Evolutionary conservation across 441 rosid species (phyloP), one percentile per base, ranked within the genome.

Genomic region (Brassica hybrid): DNA sequence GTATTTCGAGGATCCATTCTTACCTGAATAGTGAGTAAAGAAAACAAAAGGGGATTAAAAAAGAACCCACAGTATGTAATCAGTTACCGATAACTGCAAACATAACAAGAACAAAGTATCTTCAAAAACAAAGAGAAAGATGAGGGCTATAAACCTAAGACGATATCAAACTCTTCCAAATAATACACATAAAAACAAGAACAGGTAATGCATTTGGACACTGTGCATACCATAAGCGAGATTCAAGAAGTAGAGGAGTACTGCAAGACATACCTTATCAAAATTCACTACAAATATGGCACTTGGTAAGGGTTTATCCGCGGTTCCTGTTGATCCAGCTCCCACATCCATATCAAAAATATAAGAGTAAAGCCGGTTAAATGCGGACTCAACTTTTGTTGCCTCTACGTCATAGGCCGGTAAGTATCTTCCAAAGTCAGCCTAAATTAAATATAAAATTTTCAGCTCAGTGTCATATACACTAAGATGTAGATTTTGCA

Each of bases 401-500:
- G 98, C 97, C 77, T 94, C 98, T 79, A 91, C 94, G 86, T 96
- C 98, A 89, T 88, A 96, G 69, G 92, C 76, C 18, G 97, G 96
- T 80, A 96, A 91, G 80, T 89, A 92, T 84, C 96, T 89, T 78
- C 99, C 97, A 87, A 91, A 96, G 34, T 96, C 97, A 72, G 82
- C 72, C 99, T 96, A 73, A 57, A 80, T 75, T 6, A 52, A 23
- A 19, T 11, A 64, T 60, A 36, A 11, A 11, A 10, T 23, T 48
- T 69, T 38, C 50, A 62, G 59, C 19, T 73, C 38, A 73, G 21
- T 41, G 41, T 6, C 17, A 23, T 36, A 25, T 78, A 67, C 13
- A 59, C 8, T 12, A 67, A 14, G 32, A 38, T 73, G 66, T n/a
- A 67, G 59, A 61, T 23, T 67, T 72, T n/a, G 36, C 13, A 48